Percentiles rank a stretch among this genome's conserved stretches.
These are phyloP conservation scores for Rhododendron simsii DNA, from an alignment of 148 eudicot species.

Conservation along the genomic window DNA sequence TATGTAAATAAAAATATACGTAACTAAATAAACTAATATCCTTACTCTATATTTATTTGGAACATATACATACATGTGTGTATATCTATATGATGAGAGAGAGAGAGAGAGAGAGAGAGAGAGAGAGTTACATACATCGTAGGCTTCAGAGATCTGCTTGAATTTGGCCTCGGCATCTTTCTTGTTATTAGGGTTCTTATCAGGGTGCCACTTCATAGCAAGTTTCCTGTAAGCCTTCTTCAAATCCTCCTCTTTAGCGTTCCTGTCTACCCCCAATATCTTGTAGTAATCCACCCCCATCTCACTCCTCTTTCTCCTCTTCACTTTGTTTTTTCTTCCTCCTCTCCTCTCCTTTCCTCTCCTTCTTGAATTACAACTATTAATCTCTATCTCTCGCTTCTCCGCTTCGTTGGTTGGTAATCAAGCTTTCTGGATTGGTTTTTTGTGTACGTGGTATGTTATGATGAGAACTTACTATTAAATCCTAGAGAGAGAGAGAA, in stretches of 20 bases:
- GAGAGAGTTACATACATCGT: constrained; percentile 44
- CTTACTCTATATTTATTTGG: background rate
- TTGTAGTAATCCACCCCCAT: constrained; percentile 68
- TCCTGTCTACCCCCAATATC: constrained; percentile 47
- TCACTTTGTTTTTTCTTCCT: constrained; percentile 2
- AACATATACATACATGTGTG: too few relatives aligned
- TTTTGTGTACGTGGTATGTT: background rate
- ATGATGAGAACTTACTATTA: background rate
- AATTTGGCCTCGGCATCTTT: constrained; percentile 74
- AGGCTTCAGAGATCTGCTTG: constrained; percentile 76
- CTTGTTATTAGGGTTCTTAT: constrained; percentile 69
- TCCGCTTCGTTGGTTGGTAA: background rate
- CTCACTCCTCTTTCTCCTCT: constrained; percentile 19
- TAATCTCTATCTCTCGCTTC: background rate
- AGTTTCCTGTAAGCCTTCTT: constrained; percentile 64
- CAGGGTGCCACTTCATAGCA: constrained; percentile 83
- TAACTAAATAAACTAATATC: background rate
- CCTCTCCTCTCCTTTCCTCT: background rate
- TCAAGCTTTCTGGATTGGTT: background rate
- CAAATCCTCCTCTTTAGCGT: constrained; percentile 59
- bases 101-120: background rate
- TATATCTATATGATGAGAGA: background rate
- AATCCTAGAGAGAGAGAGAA: background rate
- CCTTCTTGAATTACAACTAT: background rate
- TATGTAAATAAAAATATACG: too few relatives aligned